phyloP scores from a whole-genome alignment of 768 basidiomycete species.

The Podaxis rugospora region DNA sequence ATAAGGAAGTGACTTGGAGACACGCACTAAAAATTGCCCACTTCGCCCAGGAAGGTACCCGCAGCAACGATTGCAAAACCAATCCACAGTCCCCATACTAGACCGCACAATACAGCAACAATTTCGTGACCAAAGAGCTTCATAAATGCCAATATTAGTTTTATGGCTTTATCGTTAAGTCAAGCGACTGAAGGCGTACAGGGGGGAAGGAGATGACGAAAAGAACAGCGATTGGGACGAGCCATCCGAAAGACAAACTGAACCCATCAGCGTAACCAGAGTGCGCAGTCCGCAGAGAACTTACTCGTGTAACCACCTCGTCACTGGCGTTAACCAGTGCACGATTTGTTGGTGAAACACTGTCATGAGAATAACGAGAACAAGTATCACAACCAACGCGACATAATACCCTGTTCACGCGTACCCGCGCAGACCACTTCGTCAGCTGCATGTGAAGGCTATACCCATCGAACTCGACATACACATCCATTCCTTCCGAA shows the following conservation, averaged over 20 bases:
- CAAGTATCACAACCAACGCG: constrained; percentile 38
- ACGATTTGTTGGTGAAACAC: constrained; percentile 74
- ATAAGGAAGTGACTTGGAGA: background rate
- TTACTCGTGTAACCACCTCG: constrained; percentile 60
- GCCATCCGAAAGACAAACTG: constrained; percentile 59
- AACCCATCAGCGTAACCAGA: background rate
- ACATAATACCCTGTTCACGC: constrained; percentile 45
- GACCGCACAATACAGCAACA: constrained; percentile 79
- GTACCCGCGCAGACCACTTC: background rate
- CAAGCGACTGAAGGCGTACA: constrained; percentile 29
- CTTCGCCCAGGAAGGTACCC: constrained; percentile 81
- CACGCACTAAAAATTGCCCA: constrained; percentile 83
- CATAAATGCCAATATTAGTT: background rate
- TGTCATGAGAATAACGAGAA: constrained; percentile 48
- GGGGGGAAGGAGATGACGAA: constrained; percentile 89
- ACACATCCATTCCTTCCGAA: constrained; percentile 56
- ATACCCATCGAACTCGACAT: constrained; percentile 19
- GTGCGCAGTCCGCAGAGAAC: constrained; percentile 19
- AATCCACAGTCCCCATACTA: constrained; percentile 86
- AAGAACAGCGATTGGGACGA: constrained; percentile 75
- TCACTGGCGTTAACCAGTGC: constrained; percentile 58
- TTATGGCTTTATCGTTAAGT: background rate
- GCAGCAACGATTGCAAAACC: constrained; percentile 86
- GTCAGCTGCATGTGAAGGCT: background rate
- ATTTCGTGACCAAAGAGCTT: constrained; percentile 93